phyloP scores from a whole-genome alignment of 345 rosid species.

The Sisymbrium altissimum region DNA sequence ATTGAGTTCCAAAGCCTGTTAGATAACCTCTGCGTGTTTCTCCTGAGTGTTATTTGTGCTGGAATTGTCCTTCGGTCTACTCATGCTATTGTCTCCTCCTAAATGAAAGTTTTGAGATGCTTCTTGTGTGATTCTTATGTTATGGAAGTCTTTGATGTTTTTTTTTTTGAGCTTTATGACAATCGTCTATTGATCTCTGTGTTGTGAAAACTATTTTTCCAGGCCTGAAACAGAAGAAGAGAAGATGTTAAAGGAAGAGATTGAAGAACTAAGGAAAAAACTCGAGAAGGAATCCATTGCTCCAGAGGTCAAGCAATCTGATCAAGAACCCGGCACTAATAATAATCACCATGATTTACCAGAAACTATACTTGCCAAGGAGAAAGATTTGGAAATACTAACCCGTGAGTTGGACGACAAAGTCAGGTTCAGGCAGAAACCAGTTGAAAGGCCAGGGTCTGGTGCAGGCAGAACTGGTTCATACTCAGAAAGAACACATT shows the following conservation, averaged over 20 bases:
- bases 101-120: background rate
- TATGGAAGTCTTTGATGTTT: background rate
- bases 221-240: conserved; percentile 89
- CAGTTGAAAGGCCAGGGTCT: conserved; percentile 42
- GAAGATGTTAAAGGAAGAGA: conserved; percentile 62
- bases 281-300: conserved; percentile 40
- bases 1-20: background rate
- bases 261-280: conserved; percentile 54
- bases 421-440: conserved; percentile 77
- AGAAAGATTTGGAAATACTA: conserved; percentile 60
- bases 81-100: background rate
- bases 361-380: conserved; percentile 51
- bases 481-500: conserved; percentile 70
- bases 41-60: background rate
- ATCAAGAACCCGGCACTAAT: conserved; percentile 36
- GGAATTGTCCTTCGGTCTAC: background rate
- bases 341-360: conserved; percentile 37
- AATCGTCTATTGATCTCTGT: conserved; percentile 3
- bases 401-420: conserved; percentile 68
- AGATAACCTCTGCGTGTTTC: background rate
- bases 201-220: conserved; percentile 33
- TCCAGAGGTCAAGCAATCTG: conserved; percentile 35
- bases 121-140: conserved; percentile 8
- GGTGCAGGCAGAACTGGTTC: conserved; percentile 48
- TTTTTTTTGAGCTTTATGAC: background rate